Conservation (phyloP, 352 stramenopile species). For the Salisapilia sapeloensis region DNA sequence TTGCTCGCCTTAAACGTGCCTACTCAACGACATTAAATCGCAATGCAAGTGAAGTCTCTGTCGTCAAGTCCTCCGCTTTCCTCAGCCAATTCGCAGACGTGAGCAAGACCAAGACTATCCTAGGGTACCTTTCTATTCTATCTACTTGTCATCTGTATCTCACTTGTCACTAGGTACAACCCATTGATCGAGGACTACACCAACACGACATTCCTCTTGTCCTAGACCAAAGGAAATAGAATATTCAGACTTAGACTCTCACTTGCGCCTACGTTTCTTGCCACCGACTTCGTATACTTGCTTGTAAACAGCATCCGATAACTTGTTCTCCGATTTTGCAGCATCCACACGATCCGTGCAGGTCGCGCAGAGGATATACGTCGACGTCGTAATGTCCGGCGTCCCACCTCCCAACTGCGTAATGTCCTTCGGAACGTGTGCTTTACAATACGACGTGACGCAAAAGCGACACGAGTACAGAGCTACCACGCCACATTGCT, state of each 20-base stretch:
- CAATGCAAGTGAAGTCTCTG: conserved; percentile 40
- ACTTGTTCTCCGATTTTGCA: conserved; percentile 22
- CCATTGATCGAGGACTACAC: conserved; percentile 79
- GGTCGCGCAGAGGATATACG: conserved; percentile 38
- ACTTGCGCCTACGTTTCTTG: too few species aligned
- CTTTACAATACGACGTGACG: conserved; percentile 52
- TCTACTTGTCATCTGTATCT: conserved; percentile 1
- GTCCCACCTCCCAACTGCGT: conserved; percentile 22
- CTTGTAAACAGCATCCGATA: too few species aligned
- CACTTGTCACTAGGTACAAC: conserved; percentile 51
- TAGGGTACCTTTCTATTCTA: conserved; percentile 16
- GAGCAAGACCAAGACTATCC: conserved; percentile 68
- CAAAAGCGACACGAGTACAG: conserved; percentile 44
- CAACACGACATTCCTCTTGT: conserved; percentile 83
- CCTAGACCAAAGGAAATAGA: too few species aligned
- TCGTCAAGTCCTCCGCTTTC: conserved; percentile 70
- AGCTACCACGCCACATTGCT: conserved; percentile 37
- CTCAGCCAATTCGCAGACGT: conserved; percentile 64
- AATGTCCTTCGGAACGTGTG: conserved; percentile 27
- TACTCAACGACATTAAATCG: conserved; percentile 54
- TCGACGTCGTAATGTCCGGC: conserved; percentile 25
- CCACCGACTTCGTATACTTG: too few species aligned
- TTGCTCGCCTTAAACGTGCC: conserved; percentile 57
- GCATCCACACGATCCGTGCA: conserved; percentile 19
- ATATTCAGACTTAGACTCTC: too few species aligned